Conservation (phyloP, 371 early-diverging fungal species). For the Rhizopus sp. region DNA sequence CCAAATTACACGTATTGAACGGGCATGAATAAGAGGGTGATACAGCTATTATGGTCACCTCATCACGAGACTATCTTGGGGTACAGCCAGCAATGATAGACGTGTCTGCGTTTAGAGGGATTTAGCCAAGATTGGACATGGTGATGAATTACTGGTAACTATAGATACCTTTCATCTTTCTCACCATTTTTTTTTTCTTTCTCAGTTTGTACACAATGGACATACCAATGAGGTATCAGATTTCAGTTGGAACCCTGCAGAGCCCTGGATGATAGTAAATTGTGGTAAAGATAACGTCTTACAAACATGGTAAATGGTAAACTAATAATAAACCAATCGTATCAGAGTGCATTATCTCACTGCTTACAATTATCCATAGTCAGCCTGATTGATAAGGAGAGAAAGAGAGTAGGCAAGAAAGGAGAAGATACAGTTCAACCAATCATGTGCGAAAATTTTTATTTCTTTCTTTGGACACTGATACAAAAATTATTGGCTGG, state of each 20-base stretch:
- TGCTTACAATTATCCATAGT: constrained; percentile 16
- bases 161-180: background rate
- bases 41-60: constrained; percentile 96
- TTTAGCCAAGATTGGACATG: constrained; percentile 85
- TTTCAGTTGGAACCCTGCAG: constrained; percentile 95
- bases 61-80: constrained; percentile 90
- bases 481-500: too few relatives aligned
- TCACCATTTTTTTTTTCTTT: background rate
- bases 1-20: constrained; percentile 80
- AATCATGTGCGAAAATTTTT: too few relatives aligned
- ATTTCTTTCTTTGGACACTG: too few relatives aligned
- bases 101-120: constrained; percentile 94
- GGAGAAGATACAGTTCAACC: too few relatives aligned
- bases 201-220: constrained; percentile 96
- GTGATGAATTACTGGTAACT: constrained; percentile 89
- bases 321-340: constrained; percentile 2
- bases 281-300: constrained; percentile 96
- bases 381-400: constrained; percentile 7
- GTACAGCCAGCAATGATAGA: constrained; percentile 89
- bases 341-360: background rate
- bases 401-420: background rate
- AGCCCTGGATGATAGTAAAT: constrained; percentile 92
- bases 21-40: constrained; percentile 87
- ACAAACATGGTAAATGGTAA: constrained; percentile 98
- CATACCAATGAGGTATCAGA: constrained; percentile 97